Conservation (phyloP, 2,329 filamentous ascomycete genomes). For the Fusarium sp. region DNA sequence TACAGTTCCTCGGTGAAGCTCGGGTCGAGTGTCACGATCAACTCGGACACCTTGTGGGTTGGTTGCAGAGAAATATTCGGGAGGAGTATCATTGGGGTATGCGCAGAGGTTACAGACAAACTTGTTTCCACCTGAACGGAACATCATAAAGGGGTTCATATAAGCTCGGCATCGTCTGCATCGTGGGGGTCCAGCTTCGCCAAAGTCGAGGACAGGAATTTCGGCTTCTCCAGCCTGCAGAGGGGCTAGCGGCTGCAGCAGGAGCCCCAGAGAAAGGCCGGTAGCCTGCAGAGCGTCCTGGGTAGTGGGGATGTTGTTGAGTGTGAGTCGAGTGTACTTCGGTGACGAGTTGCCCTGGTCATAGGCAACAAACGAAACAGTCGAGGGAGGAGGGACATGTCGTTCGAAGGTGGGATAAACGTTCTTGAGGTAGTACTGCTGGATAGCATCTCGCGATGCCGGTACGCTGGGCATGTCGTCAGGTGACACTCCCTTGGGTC, state of each 20-base stretch:
- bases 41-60: slow-evolving; percentile 86
- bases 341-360: slow-evolving; percentile 97
- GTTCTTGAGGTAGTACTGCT: slow-evolving; percentile 85
- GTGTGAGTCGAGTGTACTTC: slow-evolving; percentile 87
- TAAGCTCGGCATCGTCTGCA: slow-evolving; percentile 94
- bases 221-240: slow-evolving; percentile 85
- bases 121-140: slow-evolving; percentile 91
- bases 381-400: slow-evolving; percentile 87
- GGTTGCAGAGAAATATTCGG: slow-evolving; percentile 93
- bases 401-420: slow-evolving; percentile 96
- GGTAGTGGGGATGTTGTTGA: slow-evolving; percentile 91
- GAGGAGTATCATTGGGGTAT: slow-evolving; percentile 91
- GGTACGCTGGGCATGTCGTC: slow-evolving; percentile 95
- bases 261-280: slow-evolving; percentile 83
- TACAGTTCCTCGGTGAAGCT: slow-evolving; percentile 89
- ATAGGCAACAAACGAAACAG: slow-evolving; percentile 88
- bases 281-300: slow-evolving; percentile 82
- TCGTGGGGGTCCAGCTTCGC: slow-evolving; percentile 85
- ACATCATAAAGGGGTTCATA: slow-evolving; percentile 99
- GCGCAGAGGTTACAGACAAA: slow-evolving; percentile 98
- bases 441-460: slow-evolving; percentile 79
- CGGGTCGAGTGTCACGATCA: slow-evolving; percentile 87
- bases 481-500: slow-evolving; percentile 72
- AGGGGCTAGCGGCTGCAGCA: slow-evolving; percentile 86
- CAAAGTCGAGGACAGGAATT: slow-evolving; percentile 94